Evolutionary conservation across 2,329 filamentous ascomycete genomes (phyloP).

Genomic region (Colletotrichum acutatum): DNA sequence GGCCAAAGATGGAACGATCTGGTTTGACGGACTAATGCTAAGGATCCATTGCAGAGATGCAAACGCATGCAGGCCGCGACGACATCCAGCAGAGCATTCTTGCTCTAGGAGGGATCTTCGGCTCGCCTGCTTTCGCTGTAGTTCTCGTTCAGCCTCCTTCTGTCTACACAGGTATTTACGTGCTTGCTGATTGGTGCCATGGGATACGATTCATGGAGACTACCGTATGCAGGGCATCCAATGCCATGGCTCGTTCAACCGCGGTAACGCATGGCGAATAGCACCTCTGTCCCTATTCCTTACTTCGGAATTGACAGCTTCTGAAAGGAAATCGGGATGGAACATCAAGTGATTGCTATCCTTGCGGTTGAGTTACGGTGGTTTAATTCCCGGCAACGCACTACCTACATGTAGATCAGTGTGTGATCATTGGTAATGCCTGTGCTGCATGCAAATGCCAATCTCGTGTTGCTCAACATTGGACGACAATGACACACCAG

Average conservation of each 20-base stretch:
- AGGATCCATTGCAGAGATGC: not conserved
- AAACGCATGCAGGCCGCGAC: not conserved
- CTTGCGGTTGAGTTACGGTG: not conserved
- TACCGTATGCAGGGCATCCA: not conserved
- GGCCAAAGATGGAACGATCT: not conserved
- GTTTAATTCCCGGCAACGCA: not conserved
- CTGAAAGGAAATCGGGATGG: not conserved
- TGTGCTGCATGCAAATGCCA: not conserved
- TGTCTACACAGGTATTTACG: not conserved
- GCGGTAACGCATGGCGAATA: too few relatives aligned
- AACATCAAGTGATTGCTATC: not conserved
- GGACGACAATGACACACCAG: not conserved
- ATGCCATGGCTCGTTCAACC: not conserved
- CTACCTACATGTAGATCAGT: not conserved
- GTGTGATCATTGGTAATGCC: not conserved
- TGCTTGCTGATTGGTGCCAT: not conserved
- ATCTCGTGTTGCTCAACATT: not conserved
- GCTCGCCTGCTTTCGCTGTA: not conserved
- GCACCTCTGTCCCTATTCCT: not conserved
- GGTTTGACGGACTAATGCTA: slow-evolving; percentile 2
- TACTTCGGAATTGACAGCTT: not conserved
- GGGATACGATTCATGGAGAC: not conserved
- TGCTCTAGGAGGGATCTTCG: not conserved
- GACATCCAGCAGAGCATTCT: not conserved
- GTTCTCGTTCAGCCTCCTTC: not conserved